Conservation (phyloP, 306 rosid genomes). For the Inga leiocalycina region DNA sequence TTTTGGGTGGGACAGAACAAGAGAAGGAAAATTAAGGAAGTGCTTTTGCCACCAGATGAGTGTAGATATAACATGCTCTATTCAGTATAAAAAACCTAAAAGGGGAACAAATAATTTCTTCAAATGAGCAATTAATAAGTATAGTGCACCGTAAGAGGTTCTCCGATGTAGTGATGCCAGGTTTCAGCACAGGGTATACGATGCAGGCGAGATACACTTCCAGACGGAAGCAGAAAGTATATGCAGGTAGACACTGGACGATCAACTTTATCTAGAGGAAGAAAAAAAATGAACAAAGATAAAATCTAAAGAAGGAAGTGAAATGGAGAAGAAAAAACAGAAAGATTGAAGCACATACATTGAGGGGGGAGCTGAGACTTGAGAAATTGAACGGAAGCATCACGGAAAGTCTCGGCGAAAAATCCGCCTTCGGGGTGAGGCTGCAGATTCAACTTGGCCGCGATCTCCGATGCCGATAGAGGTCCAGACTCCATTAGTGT, state of each 20-base stretch:
- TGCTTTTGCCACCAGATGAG: background rate
- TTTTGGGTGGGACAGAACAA: background rate
- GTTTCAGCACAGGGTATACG: constrained; percentile 81
- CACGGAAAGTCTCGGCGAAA: constrained; percentile 73
- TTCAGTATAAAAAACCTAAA: constrained; percentile 24
- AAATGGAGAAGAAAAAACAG: background rate
- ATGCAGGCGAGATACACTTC: constrained; percentile 61
- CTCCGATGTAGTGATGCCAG: constrained; percentile 81
- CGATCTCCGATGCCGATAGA: constrained; percentile 52
- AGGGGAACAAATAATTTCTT: background rate
- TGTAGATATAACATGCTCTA: background rate
- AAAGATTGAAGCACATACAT: constrained; percentile 36
- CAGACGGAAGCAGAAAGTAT: constrained; percentile 69
- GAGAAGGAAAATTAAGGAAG: background rate
- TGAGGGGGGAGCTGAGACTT: constrained; percentile 64
- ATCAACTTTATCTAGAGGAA: constrained; percentile 64
- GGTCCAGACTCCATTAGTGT: background rate
- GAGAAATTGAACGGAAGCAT: constrained; percentile 56
- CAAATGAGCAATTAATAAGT: background rate
- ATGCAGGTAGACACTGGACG: constrained; percentile 66
- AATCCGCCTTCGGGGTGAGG: constrained; percentile 86
- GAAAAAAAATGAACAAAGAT: background rate
- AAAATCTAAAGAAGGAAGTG: background rate
- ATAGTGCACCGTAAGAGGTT: constrained; percentile 59
- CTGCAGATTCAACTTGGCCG: constrained; percentile 61